Evolutionary conservation across 2,329 filamentous ascomycete genomes (phyloP), one percentile per base, ranked within the genome.

Genomic region (Aspergillus brunneoviolaceus): DNA sequence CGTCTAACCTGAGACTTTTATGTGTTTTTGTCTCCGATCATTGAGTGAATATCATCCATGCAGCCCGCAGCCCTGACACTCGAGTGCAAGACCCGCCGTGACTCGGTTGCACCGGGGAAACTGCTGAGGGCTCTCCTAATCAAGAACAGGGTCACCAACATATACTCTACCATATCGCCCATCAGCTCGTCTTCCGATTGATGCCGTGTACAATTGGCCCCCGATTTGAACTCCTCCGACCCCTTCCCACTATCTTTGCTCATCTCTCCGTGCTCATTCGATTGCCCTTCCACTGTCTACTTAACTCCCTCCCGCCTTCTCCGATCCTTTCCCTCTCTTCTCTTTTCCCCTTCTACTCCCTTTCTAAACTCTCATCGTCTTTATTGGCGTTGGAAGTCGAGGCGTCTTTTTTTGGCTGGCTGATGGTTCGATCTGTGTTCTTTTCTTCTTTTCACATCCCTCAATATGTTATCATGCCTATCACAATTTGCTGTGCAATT

Each of bases 351-450:
- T 62, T 65, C 60, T 62, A 60, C 60, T 63, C 62, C 62, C 65
- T 68, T 70, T 66, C 61, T 65, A 67, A 64, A 63, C 63, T 68
- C 66, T 67, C 69, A 69, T 71, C 71, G 70, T 74, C 69, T 71
- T 61, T 68, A 66, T 70, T 65, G 72, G 73, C 72, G 73, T 75
- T 75, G 72, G 73, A 72, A 67, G 71, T 74, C 71, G 70, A 69
- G 73, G 72, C 72, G 70, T 73, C 71, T 67, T 71, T 64, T 74
- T 72, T 74, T 72, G 70, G 70, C 68, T 70, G 69, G 69, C 65
- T 69, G 65, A 69, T 67, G 65, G 64, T 71, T 61, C 65, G 57
- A 63, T 59, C 55, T 64, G 59, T 64, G 63, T 50, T 54, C 63
- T 60, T 54, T 63, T 51, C 61, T 59, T 47, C 59, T 5, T 39